Conservation (phyloP, 2,329 filamentous ascomycete genomes). For the Exophiala sp. region DNA sequence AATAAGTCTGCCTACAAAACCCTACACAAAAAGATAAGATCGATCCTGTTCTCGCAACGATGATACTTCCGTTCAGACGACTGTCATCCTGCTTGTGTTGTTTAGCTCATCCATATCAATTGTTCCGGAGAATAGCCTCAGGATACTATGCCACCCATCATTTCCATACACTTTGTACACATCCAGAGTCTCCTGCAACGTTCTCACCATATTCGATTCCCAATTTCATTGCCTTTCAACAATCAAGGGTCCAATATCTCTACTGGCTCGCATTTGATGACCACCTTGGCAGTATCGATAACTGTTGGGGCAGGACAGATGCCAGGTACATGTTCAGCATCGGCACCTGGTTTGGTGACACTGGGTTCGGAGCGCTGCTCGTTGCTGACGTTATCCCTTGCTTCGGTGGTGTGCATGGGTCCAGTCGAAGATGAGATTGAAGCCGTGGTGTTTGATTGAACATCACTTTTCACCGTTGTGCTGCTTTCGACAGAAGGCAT, state of each 20-base stretch:
- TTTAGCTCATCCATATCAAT: no score
- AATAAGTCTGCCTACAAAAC: no score
- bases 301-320: background rate
- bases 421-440: background rate
- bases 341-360: slow-evolving; percentile 2
- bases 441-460: background rate
- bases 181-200: no score
- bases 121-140: no score
- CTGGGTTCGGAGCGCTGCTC: background rate
- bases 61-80: no score
- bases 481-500: background rate
- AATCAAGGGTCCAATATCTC: slow-evolving; percentile 2
- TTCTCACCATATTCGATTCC: no score
- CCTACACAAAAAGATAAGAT: no score
- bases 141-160: no score
- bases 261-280: background rate
- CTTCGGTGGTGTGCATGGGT: background rate
- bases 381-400: background rate
- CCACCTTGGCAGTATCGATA: background rate
- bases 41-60: no score
- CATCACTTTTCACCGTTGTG: background rate
- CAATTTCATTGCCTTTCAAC: background rate
- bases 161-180: no score
- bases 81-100: no score
- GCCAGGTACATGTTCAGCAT: slow-evolving; percentile 2